These are phyloP conservation scores for Ceratorhiza oryzae-sativae DNA, from an alignment of 1,284 basidiomycete genomes.

Conservation along the genomic window DNA sequence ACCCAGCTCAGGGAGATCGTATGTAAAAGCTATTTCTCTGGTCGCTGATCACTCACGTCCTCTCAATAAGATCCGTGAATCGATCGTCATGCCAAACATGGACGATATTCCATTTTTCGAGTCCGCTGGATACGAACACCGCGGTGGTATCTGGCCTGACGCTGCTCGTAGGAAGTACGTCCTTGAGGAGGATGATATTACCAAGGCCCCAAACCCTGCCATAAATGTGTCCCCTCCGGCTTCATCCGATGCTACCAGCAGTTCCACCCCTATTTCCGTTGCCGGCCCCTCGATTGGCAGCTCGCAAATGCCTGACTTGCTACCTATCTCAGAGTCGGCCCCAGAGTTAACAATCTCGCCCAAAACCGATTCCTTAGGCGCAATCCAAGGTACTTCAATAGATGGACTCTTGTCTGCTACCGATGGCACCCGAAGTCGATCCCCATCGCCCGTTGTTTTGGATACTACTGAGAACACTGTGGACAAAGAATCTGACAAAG, in stretches of 20 bases:
- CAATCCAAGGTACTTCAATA: background rate
- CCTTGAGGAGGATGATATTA: conserved; percentile 30
- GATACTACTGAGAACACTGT: conserved; percentile 48
- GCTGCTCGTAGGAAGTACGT: conserved; percentile 60
- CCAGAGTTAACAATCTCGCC: conserved; percentile 8
- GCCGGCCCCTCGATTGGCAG: conserved; percentile 26
- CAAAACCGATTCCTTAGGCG: background rate
- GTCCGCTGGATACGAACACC: conserved; percentile 66
- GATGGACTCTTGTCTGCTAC: conserved; percentile 2
- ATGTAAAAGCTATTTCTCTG: conserved; percentile 52
- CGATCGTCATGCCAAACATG: conserved; percentile 95
- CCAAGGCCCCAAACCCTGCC: conserved; percentile 29
- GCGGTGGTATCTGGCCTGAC: conserved; percentile 92
- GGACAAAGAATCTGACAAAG: conserved; percentile 1
- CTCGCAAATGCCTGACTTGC: background rate
- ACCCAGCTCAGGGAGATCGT: conserved; percentile 88
- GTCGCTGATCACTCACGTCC: background rate
- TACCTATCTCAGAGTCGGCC: conserved; percentile 25
- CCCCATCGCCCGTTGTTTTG: conserved; percentile 3
- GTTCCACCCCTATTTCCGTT: conserved; percentile 21
- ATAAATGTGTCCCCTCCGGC: conserved; percentile 17
- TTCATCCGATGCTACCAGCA: background rate
- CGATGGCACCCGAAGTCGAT: conserved; percentile 10
- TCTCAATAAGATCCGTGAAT: conserved; percentile 80
- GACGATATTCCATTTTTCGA: conserved; percentile 98